phyloP scores from a whole-genome alignment of 495 filamentous ascomycete genomes.

The Aspergillus affinis region DNA sequence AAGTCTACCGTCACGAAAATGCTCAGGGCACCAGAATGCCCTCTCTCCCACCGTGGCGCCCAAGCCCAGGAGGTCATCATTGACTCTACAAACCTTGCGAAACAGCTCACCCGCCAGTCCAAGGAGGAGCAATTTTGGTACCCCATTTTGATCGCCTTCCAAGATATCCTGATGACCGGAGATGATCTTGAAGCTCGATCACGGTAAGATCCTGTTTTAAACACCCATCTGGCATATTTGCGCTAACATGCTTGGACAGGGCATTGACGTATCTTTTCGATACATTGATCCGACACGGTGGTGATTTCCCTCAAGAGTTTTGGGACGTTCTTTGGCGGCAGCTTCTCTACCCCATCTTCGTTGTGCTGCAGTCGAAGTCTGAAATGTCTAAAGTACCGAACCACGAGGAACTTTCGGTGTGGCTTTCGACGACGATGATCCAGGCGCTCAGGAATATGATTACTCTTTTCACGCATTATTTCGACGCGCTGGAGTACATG shows the following conservation, averaged over 20 bases:
- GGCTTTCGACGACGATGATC: slow-evolving; percentile 99
- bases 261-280: slow-evolving; percentile 96
- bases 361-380: slow-evolving; percentile 91
- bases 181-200: slow-evolving; percentile 98
- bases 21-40: slow-evolving; percentile 94
- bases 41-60: slow-evolving; percentile 63
- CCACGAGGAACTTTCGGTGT: slow-evolving; percentile 96
- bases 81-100: slow-evolving; percentile 48
- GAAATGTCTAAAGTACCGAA: slow-evolving; percentile 93
- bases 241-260: slow-evolving; percentile 38
- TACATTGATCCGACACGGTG: slow-evolving; percentile 82
- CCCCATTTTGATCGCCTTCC: slow-evolving; percentile 94
- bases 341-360: slow-evolving; percentile 95
- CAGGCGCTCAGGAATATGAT: slow-evolving; percentile 98
- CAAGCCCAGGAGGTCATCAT: slow-evolving; percentile 40
- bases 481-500: slow-evolving; percentile 94
- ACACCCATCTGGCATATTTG: neutral
- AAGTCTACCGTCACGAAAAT: slow-evolving; percentile 90
- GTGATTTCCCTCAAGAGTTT: slow-evolving; percentile 88
- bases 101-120: slow-evolving; percentile 57
- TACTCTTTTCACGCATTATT: slow-evolving; percentile 96
- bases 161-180: slow-evolving; percentile 98
- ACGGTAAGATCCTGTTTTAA: slow-evolving; percentile 31
- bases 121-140: slow-evolving; percentile 99
- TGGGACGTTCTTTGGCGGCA: slow-evolving; percentile 99